Evolutionary conservation across 2,329 filamentous ascomycete genomes (phyloP).

Genomic region (Dactylellina sp.): DNA sequence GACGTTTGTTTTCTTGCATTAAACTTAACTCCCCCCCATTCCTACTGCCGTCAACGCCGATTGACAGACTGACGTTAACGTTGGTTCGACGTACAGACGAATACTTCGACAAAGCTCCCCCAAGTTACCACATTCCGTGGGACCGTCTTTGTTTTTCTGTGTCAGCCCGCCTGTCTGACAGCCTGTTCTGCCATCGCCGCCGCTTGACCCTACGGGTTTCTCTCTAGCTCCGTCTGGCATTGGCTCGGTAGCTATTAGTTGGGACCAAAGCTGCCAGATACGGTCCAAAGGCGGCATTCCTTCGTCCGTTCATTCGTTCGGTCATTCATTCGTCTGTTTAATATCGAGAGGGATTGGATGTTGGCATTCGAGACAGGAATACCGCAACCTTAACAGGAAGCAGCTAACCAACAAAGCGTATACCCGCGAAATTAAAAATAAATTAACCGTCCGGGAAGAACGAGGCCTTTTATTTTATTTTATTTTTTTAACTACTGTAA

Average conservation of each 20-base stretch:
- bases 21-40: not conserved
- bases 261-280: slow-evolving; percentile 37
- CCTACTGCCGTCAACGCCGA: not conserved
- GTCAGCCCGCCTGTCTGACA: not conserved
- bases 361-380: slow-evolving; percentile 15
- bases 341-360: not conserved
- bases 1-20: slow-evolving; percentile 32
- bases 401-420: not conserved
- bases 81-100: no score
- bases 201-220: slow-evolving; percentile 23
- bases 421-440: slow-evolving; percentile 22
- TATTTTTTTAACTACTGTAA: slow-evolving; percentile 24
- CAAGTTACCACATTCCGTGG: slow-evolving; percentile 8
- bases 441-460: slow-evolving; percentile 28
- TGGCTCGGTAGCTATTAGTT: slow-evolving; percentile 24
- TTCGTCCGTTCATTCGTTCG: slow-evolving; percentile 16
- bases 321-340: slow-evolving; percentile 14
- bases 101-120: no score
- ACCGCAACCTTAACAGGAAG: slow-evolving; percentile 41
- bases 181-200: slow-evolving; percentile 13
- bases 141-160: not conserved
- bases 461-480: slow-evolving; percentile 35
- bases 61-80: slow-evolving; percentile 21
- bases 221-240: not conserved
- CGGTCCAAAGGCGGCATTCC: slow-evolving; percentile 20